Evolutionary conservation across 192 early-diverging fungal genomes (phyloP).

Genomic region (Coemansia sp.): DNA sequence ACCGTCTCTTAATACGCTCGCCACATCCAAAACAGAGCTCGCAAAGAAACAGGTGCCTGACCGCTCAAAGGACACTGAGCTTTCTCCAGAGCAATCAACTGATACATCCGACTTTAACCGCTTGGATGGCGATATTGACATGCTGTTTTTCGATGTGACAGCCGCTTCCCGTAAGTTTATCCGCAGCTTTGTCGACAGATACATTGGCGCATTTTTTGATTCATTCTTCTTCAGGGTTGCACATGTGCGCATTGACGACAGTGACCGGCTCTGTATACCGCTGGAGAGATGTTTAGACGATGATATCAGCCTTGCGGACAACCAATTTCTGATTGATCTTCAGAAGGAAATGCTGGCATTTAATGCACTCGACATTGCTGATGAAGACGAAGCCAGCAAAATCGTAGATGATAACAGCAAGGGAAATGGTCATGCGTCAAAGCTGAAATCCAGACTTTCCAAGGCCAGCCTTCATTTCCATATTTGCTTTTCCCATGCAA

Average conservation of each 20-base stretch:
- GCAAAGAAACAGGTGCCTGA: neutral
- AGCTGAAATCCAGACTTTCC: neutral
- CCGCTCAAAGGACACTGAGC: constrained; percentile 13
- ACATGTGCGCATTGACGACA: neutral
- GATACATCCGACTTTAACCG: constrained; percentile 36
- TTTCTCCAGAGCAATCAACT: constrained; percentile 31
- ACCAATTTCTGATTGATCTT: constrained; percentile 6
- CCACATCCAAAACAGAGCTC: neutral
- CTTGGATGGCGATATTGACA: constrained; percentile 42
- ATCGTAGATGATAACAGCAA: neutral
- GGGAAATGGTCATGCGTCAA: constrained; percentile 11
- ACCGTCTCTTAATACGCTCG: neutral
- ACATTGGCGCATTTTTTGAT: constrained; percentile 38
- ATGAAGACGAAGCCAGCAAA: neutral
- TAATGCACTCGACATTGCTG: constrained; percentile 1
- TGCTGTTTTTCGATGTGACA: constrained; percentile 30
- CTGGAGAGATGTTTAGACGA: neutral
- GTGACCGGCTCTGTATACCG: constrained; percentile 8
- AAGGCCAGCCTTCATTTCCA: constrained; percentile 36
- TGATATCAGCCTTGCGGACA: constrained; percentile 9
- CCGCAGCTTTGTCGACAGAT: constrained; percentile 40
- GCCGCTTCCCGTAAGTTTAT: constrained; percentile 28
- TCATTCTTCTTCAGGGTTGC: constrained; percentile 32
- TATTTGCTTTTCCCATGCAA: constrained; percentile 23
- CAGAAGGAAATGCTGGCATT: constrained; percentile 31